Evolutionary conservation across 1,284 basidiomycete species (phyloP), one percentile per base, ranked within the genome.

Genomic region (Trichosporon sp.): DNA sequence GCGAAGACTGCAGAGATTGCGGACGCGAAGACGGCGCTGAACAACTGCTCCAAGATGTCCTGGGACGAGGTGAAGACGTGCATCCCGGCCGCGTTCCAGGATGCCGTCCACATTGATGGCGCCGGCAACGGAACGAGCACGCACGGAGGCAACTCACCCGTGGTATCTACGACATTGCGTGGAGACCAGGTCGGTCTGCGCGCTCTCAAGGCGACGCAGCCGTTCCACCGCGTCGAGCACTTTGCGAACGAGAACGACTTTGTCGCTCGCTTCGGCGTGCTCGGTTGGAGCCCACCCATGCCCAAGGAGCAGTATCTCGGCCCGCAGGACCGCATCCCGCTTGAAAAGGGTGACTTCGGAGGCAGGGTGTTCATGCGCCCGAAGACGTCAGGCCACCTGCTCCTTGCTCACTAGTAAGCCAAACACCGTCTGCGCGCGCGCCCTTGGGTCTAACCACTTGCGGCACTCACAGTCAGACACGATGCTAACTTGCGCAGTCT

Each of bases 171-270:
- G 31, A 61, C 31, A 1, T 11, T 61, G 14, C 14, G 31, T 0
- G 16, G 66, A 14, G 63, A 68, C 65, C 38, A 21, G 21, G 14
- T n/a, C 65, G 38, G 43, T 21, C 54, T 26, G 19, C 32, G 19
- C 21, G 35, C 68, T 12, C 7, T 35, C 19, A 68, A 77, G 76
- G 38, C 63, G 8, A 65, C 63, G n/a, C 70, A 66, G 43, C 68
- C 73, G 6, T 78, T 80, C 68, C 70, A 48, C 1, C 48, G 65
- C 40, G 73, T 79, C 26, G 80, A 80, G 70, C 80, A 81, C 71
- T 81, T 79, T 59, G 80, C 74, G 51, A 80, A 81, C 69, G 73
- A 73, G 26, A 64, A 66, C 38, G 80, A 81, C 70, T 78, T 76
- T 67, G 77, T 80, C 26, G 66, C 78, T 3, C 70, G 68, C 26